Percentiles rank a stretch among this genome's conserved stretches.
Evolutionary conservation across 2,329 filamentous ascomycete species (phyloP).

Genomic region (Fusarium xyrophilum): DNA sequence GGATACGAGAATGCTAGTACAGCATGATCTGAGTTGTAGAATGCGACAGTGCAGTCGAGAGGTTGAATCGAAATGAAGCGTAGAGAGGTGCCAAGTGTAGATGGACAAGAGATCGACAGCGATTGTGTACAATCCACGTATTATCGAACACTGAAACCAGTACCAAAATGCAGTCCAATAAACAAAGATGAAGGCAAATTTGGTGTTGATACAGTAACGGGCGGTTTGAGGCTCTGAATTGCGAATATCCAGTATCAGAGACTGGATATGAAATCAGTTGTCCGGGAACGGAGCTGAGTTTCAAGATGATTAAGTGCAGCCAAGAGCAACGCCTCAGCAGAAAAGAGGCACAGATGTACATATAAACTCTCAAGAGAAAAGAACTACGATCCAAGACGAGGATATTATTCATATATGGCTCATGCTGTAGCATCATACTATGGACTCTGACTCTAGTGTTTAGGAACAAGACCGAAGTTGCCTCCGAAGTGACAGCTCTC

Average conservation of each 20-base stretch:
- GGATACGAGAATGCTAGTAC: neutral
- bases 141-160: neutral
- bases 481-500: conserved; percentile 30
- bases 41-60: neutral
- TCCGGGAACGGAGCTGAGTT: conserved; percentile 22
- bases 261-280: conserved; percentile 6
- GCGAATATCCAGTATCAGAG: neutral
- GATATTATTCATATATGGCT: conserved; percentile 3
- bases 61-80: neutral
- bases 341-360: neutral
- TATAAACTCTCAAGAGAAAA: neutral
- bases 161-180: neutral
- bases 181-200: neutral
- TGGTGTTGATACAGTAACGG: neutral
- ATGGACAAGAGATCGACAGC: neutral
- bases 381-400: neutral
- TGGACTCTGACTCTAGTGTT: conserved; percentile 1
- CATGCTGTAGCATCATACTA: neutral
- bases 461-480: conserved; percentile 13
- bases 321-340: neutral
- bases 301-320: conserved; percentile 14
- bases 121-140: neutral
- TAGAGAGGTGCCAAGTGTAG: neutral
- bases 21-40: neutral
- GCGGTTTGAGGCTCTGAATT: neutral